Evolutionary conservation across 257 asterid species (phyloP), one percentile per base, ranked within the genome.

Genomic region (Avicennia marina): DNA sequence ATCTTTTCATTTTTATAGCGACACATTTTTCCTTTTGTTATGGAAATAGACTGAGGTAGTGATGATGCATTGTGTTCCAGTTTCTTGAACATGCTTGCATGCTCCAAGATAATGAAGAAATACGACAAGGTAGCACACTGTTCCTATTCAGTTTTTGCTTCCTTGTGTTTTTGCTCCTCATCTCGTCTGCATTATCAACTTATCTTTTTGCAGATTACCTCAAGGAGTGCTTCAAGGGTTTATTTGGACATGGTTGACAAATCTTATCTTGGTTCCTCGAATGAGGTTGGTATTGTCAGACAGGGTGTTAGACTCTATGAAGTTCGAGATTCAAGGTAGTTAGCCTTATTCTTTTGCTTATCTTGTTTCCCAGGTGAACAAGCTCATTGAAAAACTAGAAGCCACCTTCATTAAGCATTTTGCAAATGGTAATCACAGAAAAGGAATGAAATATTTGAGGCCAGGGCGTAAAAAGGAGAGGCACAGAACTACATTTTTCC

Each of bases 101-200:
- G 81, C 70, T 83, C 94, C 36, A 89, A 86, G 85, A 89, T 86
- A 64, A 60, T 86, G 94, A 86, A 86, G 90, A 89, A 89, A 80
- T 86, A 86, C 56, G 93, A 89, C 60, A 89, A 89, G 95, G 95
- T 88, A 70, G 22, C 26, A n/a, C 31, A 17, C n/a, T n/a, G 20
- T 48, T 50, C 46, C 34, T 32, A 38, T 39, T 65, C 38, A 9
- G 13, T 49, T 10, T 26, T 25, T 41, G 2, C 9, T 12, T 46
- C 53, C 11, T n/a, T 39, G 21, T 26, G 2, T 1, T 24, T 34
- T 16, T 19, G 48, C 21, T 17, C 26, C 17, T 34, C 9, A 1
- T 16, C 10, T 10, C 17, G 12, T 44, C 40, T 55, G 1, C 13
- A 21, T 31, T 7, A n/a, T 46, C 5, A 34, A 21, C 26, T 48